These are phyloP conservation scores for Petunia hybrid DNA, from an alignment of 305 asterid genomes.

Conservation along the genomic window DNA sequence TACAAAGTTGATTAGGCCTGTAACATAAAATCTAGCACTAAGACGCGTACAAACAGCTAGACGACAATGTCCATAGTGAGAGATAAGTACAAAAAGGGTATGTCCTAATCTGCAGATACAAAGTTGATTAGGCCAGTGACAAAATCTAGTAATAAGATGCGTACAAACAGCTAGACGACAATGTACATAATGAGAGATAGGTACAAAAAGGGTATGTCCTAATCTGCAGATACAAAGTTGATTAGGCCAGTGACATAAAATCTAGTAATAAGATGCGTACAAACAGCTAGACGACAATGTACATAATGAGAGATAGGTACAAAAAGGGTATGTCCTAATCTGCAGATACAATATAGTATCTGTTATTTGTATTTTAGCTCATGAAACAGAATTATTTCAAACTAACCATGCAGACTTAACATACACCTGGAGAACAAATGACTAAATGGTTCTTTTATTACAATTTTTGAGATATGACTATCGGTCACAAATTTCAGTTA, in stretches of 20 bases:
- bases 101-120: neutral
- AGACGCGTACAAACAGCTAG: neutral
- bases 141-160: too few species aligned
- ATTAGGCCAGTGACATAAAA: too few species aligned
- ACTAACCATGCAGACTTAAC: neutral
- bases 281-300: neutral
- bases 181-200: too few species aligned
- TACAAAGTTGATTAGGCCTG: too few species aligned
- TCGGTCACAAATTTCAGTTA: conserved; percentile 11
- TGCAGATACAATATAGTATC: neutral
- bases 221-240: too few species aligned
- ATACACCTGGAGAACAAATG: neutral
- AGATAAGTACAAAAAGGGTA: neutral
- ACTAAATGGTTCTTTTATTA: neutral
- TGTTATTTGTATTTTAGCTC: neutral
- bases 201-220: too few species aligned
- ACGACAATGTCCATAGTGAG: conserved; percentile 17
- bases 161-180: too few species aligned
- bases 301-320: neutral
- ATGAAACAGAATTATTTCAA: neutral
- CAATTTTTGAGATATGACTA: neutral
- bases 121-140: neutral
- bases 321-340: neutral
- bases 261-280: neutral
- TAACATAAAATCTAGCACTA: too few species aligned